phyloP scores from a whole-genome alignment of 2,329 filamentous ascomycete species.

The Lachnellula arida region DNA sequence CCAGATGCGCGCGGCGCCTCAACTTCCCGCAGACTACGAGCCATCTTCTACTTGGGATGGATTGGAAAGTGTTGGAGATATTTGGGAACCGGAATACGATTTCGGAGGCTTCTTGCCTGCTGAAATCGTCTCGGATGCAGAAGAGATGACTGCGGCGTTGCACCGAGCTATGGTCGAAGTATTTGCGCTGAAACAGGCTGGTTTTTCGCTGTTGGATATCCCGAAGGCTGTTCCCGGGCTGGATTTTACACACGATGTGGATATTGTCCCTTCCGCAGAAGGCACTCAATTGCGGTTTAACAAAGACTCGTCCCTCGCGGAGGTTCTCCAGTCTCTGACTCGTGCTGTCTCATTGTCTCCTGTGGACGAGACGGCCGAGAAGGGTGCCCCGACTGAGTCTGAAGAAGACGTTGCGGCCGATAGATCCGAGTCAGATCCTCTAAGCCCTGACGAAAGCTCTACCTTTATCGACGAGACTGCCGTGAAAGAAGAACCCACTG shows the following conservation, averaged over 20 bases:
- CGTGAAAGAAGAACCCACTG: slow-evolving; percentile 21
- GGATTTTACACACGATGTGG: slow-evolving; percentile 23
- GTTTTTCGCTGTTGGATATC: slow-evolving; percentile 28
- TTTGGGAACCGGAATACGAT: slow-evolving; percentile 33
- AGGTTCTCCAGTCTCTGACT: slow-evolving; percentile 14
- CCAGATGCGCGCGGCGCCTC: not conserved
- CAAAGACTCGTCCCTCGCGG: slow-evolving; percentile 8
- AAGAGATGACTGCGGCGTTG: slow-evolving; percentile 39
- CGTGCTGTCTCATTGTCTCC: slow-evolving; percentile 11
- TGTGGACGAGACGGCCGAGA: slow-evolving; percentile 17
- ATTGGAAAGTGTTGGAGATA: slow-evolving; percentile 47
- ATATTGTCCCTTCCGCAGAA: slow-evolving; percentile 20
- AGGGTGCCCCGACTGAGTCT: slow-evolving; percentile 22
- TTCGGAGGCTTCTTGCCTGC: slow-evolving; percentile 39
- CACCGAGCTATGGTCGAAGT: slow-evolving; percentile 54
- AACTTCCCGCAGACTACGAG: slow-evolving; percentile 33
- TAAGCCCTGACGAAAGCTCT: slow-evolving; percentile 1
- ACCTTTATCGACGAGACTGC: slow-evolving; percentile 16
- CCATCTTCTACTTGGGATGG: slow-evolving; percentile 47
- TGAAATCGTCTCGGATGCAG: slow-evolving; percentile 32
- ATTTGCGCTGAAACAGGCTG: slow-evolving; percentile 42
- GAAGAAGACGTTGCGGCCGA: slow-evolving; percentile 29
- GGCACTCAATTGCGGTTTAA: slow-evolving; percentile 23
- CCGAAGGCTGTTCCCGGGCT: slow-evolving; percentile 11
- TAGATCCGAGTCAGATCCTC: slow-evolving; percentile 17